Evolutionary conservation across 2,329 filamentous ascomycete genomes (phyloP).

Genomic region (Ophiostoma ulmi): DNA sequence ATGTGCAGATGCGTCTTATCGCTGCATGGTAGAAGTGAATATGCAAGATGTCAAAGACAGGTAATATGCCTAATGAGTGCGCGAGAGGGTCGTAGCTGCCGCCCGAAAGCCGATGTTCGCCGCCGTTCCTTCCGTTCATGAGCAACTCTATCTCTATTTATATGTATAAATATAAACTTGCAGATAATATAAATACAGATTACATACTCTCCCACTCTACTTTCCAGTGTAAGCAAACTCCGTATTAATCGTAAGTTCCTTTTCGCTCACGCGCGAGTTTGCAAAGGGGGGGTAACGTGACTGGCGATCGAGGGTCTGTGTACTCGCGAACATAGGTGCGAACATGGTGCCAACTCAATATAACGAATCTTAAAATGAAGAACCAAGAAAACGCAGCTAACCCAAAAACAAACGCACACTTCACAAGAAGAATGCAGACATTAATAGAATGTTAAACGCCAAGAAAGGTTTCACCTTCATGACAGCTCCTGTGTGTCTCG

Average conservation of each 20-base stretch:
- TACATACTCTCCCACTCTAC: not conserved
- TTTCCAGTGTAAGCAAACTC: not conserved
- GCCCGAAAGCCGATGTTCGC: not conserved
- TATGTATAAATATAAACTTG: not conserved
- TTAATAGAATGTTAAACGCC: conserved; percentile 19
- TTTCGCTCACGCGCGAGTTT: not conserved
- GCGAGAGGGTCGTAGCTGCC: not conserved
- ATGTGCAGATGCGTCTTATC: not conserved
- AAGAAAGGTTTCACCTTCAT: conserved; percentile 20
- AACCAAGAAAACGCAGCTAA: not conserved
- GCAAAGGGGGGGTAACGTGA: not conserved
- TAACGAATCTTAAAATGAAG: not conserved
- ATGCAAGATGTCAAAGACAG: not conserved
- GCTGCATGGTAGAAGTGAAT: not conserved
- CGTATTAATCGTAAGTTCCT: not conserved
- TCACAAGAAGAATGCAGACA: conserved; percentile 3
- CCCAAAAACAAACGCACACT: not conserved
- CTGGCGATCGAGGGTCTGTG: not conserved
- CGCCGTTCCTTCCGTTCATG: not conserved
- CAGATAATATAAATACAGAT: not conserved
- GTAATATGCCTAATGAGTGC: too few species aligned
- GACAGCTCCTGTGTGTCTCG: conserved; percentile 17
- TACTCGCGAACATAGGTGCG: too few species aligned
- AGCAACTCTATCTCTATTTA: not conserved
- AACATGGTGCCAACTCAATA: not conserved